Base-by-base conservation (phyloP, 805 yeast genomes). In the Hanseniaspora guilliermondii region DNA sequence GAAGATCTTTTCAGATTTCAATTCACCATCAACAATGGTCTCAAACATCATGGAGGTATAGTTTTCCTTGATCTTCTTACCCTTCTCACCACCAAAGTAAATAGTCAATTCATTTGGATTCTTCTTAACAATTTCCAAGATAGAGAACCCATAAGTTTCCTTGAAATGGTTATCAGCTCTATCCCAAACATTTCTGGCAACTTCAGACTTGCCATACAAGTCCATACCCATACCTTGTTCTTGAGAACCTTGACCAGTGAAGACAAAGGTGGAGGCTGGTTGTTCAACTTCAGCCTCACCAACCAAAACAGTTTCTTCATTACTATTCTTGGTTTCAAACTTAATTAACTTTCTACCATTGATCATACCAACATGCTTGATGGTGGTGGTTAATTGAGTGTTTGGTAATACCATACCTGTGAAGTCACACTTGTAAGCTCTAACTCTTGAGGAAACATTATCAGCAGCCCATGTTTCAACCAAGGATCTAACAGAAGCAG, bases 221-320 rank as follows among this genome's bases (percentile, higher is more conserved):
- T 93, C 98, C 99, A 93, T 93, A 77, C 99, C 98, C 99, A 93
- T 93, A 69, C 97, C 97, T 76, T 94, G 98, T 72, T 94, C 98
- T 73, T 93, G 99, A 58, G 98, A 91, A 70, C 99, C 99, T 77
- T 93, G 99, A 68, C 98, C 99, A 60, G 99, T 93, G 74, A 94
- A 93, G 56, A 93, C 95, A 69, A 86, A 93, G 21, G 98, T 85
- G 44, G 97, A 86, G 53, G 83, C 85, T 35, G 99, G 98, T 74
- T 93, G 99, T 64, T 93, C 97, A 65, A 94, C 89, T 75, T 93
- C 98, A 55, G 99, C 99, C 74, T 87, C 95, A 73, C 97, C 99
- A 53, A 77, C 69, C 63, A 93, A 76, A 21, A 93, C 98, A 57
- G 77, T 78, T 56, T 80, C 89, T 56, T 91, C 83, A 64, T 83